Percentiles rank a stretch among this genome's conserved stretches.
Conservation (phyloP, 1,139 yeast genomes). For the Geotrichum klebahnii region DNA sequence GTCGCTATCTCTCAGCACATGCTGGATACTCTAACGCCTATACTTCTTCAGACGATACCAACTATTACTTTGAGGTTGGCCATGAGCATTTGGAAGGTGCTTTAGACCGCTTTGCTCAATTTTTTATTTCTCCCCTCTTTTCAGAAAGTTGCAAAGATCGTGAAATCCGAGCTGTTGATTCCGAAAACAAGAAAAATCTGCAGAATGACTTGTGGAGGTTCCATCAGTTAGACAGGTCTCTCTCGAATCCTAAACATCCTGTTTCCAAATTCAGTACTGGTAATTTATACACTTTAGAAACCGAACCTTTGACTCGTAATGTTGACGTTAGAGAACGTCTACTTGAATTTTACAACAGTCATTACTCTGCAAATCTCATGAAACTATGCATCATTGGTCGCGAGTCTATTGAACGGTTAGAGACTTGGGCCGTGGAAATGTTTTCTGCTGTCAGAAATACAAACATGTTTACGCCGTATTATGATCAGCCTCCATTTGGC, state of each 20-base stretch:
- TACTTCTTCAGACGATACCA: slow-evolving; percentile 84
- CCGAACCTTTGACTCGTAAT: slow-evolving; percentile 49
- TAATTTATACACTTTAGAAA: slow-evolving; percentile 57
- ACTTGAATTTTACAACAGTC: slow-evolving; percentile 53
- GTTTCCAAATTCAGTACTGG: slow-evolving; percentile 72
- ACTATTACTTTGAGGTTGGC: slow-evolving; percentile 82
- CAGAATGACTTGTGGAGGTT: slow-evolving; percentile 89
- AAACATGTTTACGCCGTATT: slow-evolving; percentile 50
- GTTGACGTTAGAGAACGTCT: slow-evolving; percentile 65
- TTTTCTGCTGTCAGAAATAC: slow-evolving; percentile 63
- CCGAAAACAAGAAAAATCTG: slow-evolving; percentile 89
- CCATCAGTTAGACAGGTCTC: slow-evolving; percentile 73
- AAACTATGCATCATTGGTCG: slow-evolving; percentile 79
- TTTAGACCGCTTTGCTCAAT: slow-evolving; percentile 86
- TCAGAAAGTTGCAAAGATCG: slow-evolving; percentile 78
- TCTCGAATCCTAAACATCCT: slow-evolving; percentile 69
- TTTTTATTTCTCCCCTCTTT: slow-evolving; percentile 82
- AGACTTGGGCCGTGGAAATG: slow-evolving; percentile 64
- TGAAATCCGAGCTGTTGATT: slow-evolving; percentile 91
- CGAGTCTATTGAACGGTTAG: slow-evolving; percentile 67
- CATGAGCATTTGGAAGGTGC: slow-evolving; percentile 79
- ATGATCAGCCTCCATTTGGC: slow-evolving; percentile 45
- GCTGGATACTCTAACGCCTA: slow-evolving; percentile 73
- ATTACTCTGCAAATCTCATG: slow-evolving; percentile 78
- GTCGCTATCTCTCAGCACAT: slow-evolving; percentile 68